These are phyloP conservation scores for Coemansia erecta DNA, from an alignment of 192 early-diverging fungal genomes.

Conservation along the genomic window DNA sequence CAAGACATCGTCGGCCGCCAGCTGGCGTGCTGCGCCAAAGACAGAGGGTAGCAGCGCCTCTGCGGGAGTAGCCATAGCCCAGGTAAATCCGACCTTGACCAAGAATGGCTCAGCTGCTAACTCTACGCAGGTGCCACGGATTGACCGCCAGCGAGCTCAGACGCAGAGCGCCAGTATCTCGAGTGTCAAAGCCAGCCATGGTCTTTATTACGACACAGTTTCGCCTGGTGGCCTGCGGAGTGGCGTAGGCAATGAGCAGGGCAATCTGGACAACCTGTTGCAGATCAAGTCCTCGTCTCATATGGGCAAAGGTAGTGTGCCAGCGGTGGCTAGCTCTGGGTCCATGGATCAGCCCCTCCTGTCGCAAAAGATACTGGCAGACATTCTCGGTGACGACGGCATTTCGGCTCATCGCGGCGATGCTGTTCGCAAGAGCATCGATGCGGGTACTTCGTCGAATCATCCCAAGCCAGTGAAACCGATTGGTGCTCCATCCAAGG, in stretches of 20 bases:
- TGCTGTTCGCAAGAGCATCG: neutral
- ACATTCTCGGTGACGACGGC: slow-evolving; percentile 28
- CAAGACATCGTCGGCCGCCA: neutral
- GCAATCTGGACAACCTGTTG: slow-evolving; percentile 5
- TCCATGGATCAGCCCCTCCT: slow-evolving; percentile 20
- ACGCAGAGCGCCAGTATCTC: slow-evolving; percentile 7
- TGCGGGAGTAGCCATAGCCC: too few relatives aligned
- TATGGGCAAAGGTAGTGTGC: neutral
- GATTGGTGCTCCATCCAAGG: neutral
- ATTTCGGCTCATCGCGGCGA: slow-evolving; percentile 3
- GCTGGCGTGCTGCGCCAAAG: neutral
- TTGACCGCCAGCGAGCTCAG: slow-evolving; percentile 12
- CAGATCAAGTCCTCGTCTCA: neutral
- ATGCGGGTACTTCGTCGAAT: neutral
- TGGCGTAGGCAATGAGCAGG: neutral
- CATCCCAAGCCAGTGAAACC: slow-evolving; percentile 7
- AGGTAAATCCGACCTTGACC: neutral
- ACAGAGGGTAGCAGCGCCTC: too few relatives aligned
- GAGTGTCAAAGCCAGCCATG: neutral
- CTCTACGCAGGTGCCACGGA: neutral
- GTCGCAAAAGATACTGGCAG: slow-evolving; percentile 35
- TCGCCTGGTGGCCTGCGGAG: neutral
- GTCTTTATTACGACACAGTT: neutral
- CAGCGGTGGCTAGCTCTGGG: neutral
- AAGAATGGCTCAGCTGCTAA: neutral